Evolutionary conservation across 1,139 yeast species (phyloP), one percentile per base, ranked within the genome.

Genomic region (Scheffersomyces stambukii): DNA sequence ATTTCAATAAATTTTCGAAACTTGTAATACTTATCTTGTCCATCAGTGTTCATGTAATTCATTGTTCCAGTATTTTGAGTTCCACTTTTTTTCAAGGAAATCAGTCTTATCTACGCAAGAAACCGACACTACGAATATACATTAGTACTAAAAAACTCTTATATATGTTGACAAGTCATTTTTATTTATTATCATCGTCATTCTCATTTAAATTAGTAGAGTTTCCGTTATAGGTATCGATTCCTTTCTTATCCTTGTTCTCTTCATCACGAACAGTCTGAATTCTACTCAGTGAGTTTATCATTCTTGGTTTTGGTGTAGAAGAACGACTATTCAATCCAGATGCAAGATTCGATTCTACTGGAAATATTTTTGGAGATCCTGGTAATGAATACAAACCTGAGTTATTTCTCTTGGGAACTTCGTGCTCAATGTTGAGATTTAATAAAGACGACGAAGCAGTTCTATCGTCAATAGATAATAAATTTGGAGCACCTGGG

Each of bases 1-100:
- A 43, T 33, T 46, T 43, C 10, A 64, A 49, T 11, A 64, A 48
- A 17, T 46, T 40, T 33, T 60, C 67, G 27, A 64, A 50, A 13
- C 39, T 16, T 8, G 16, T 23, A 11, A n/a, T n/a, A n/a, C n/a
- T n/a, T n/a, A n/a, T n/a, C n/a, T n/a, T n/a, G n/a, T n/a, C n/a
- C n/a, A n/a, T n/a, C n/a, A n/a, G n/a, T n/a, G n/a, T n/a, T n/a
- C n/a, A n/a, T n/a, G n/a, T n/a, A n/a, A n/a, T n/a, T n/a, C n/a
- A n/a, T n/a, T n/a, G n/a, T n/a, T n/a, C n/a, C n/a, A n/a, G n/a
- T n/a, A n/a, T n/a, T n/a, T n/a, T n/a, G n/a, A n/a, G n/a, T n/a
- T n/a, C n/a, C n/a, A n/a, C n/a, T n/a, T n/a, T n/a, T n/a, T n/a
- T n/a, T n/a, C n/a, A n/a, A n/a, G n/a, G n/a, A n/a, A n/a, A n/a